Percentiles rank a stretch among this genome's conserved stretches.
phyloP scores from a whole-genome alignment of 2,329 filamentous ascomycete genomes.

The Fusarium vanettenii region DNA sequence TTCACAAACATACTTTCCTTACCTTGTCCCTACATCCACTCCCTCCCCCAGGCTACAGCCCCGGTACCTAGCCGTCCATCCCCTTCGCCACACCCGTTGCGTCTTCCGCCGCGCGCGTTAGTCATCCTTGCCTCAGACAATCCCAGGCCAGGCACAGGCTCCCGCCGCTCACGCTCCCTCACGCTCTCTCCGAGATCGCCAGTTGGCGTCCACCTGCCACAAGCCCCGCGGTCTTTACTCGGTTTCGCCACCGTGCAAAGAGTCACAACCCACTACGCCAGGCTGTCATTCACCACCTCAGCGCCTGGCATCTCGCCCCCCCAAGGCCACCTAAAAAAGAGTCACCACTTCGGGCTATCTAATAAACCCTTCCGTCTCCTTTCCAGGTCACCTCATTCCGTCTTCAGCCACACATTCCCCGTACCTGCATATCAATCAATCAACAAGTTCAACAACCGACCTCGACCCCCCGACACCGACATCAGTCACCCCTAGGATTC shows the following conservation, averaged over 20 bases:
- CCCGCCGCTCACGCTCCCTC: slow-evolving; percentile 47
- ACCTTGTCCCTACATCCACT: slow-evolving; percentile 16
- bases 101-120: slow-evolving; percentile 34
- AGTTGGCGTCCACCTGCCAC: slow-evolving; percentile 47
- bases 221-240: slow-evolving; percentile 46
- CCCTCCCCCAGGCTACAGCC: slow-evolving; percentile 37
- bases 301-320: slow-evolving; percentile 47
- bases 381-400: slow-evolving; percentile 32
- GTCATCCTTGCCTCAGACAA: slow-evolving; percentile 38
- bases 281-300: slow-evolving; percentile 41
- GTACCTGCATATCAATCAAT: slow-evolving; percentile 45
- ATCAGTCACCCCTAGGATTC: background rate
- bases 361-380: slow-evolving; percentile 46
- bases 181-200: slow-evolving; percentile 54
- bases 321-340: slow-evolving; percentile 49
- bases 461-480: slow-evolving; percentile 15
- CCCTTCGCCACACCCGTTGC: slow-evolving; percentile 44
- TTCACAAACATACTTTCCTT: slow-evolving; percentile 21
- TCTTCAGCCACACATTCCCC: slow-evolving; percentile 42
- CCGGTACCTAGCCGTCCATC: slow-evolving; percentile 11
- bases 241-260: slow-evolving; percentile 53
- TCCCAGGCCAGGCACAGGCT: slow-evolving; percentile 36
- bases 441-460: slow-evolving; percentile 26
- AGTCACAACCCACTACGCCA: slow-evolving; percentile 50
- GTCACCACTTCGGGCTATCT: slow-evolving; percentile 45